A percentile compares a stretch with the other conserved stretches of the same genome.
These are phyloP conservation scores for Moniliophthora roreri DNA, from an alignment of 1,284 basidiomycete species.

Conservation along the genomic window DNA sequence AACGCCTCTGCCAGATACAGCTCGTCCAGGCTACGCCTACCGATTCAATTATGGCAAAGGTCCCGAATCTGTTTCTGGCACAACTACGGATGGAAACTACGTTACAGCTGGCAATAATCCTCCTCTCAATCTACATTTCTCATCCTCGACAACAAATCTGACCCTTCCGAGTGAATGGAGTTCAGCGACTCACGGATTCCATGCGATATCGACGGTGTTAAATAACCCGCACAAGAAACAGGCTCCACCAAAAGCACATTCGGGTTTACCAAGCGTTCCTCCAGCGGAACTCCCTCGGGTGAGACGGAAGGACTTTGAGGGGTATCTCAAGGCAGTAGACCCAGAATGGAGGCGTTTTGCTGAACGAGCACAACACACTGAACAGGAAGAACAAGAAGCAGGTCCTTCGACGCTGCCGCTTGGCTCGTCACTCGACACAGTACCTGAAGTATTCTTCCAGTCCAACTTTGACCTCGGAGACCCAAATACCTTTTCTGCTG, in stretches of 20 bases:
- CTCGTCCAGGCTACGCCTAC: neutral
- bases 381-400: constrained; percentile 12
- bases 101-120: constrained; percentile 3
- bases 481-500: constrained; percentile 78
- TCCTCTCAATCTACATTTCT: constrained; percentile 26
- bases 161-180: constrained; percentile 26
- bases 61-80: constrained; percentile 1
- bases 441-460: constrained; percentile 84
- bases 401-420: constrained; percentile 22
- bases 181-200: neutral
- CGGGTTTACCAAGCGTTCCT: constrained; percentile 69
- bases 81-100: neutral
- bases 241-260: constrained; percentile 84
- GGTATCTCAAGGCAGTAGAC: constrained; percentile 72
- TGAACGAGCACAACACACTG: constrained; percentile 25
- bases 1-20: too few relatives aligned
- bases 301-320: constrained; percentile 81
- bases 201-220: constrained; percentile 75
- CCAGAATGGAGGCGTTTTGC: constrained; percentile 80
- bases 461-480: constrained; percentile 84
- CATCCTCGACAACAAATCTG: constrained; percentile 39
- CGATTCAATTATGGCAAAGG: neutral
- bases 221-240: constrained; percentile 85
- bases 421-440: constrained; percentile 71
- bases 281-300: constrained; percentile 77